Conservation (phyloP, 495 filamentous ascomycete genomes). For the Neurospora sp. region DNA sequence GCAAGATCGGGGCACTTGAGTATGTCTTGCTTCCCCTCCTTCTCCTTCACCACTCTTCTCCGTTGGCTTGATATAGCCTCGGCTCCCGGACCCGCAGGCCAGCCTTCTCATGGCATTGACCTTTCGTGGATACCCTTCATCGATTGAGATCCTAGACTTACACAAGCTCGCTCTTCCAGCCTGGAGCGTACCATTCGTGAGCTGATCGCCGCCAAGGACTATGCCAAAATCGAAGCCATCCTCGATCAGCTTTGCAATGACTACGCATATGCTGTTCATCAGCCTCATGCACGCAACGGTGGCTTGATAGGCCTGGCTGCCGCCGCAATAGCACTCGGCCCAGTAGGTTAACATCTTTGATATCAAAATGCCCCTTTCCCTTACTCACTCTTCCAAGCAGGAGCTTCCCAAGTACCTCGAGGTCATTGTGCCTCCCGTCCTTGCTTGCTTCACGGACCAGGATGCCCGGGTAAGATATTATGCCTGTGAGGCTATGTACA, state of each 20-base stretch:
- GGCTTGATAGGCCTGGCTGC: conserved; percentile 94
- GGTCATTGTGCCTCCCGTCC: conserved; percentile 88
- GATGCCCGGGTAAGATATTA: conserved; percentile 98
- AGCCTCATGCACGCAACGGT: conserved; percentile 93
- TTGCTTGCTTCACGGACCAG: conserved; percentile 98
- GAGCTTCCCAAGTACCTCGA: conserved; percentile 85
- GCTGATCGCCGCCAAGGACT: conserved; percentile 62
- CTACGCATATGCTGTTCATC: conserved; percentile 94
- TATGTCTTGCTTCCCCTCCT: conserved; percentile 38
- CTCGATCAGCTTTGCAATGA: conserved; percentile 96
- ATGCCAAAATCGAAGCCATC: conserved; percentile 69
- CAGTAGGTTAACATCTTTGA: conserved; percentile 46
- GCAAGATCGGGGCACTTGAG: conserved; percentile 95
- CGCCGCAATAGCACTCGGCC: conserved; percentile 88
- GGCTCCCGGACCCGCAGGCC: neutral
- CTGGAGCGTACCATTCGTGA: conserved; percentile 89
- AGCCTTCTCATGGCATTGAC: neutral
- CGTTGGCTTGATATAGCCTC: conserved; percentile 5
- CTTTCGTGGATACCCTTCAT: neutral
- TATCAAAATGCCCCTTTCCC: neutral
- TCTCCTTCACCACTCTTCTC: neutral
- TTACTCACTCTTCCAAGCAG: conserved; percentile 26
- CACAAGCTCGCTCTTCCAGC: conserved; percentile 34
- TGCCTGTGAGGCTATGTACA: conserved; percentile 99
- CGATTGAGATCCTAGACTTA: conserved; percentile 1